A percentile compares a stretch with the other conserved stretches of the same genome.
These are phyloP conservation scores for Cladosporium cucumerinum DNA, from an alignment of 2,329 filamentous ascomycete species.

Conservation along the genomic window DNA sequence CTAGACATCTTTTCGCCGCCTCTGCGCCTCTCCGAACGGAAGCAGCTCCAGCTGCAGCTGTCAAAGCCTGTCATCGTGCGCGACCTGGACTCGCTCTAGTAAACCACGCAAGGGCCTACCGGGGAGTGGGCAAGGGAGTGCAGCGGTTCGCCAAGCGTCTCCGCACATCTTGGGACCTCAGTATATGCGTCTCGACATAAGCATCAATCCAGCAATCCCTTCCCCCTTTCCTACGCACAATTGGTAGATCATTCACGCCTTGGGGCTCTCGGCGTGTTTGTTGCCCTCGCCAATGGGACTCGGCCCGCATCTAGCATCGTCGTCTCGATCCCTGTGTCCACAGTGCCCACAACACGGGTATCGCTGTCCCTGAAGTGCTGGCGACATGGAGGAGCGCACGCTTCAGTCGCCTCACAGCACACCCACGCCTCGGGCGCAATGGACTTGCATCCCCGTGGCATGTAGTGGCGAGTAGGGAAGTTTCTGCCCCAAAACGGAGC, in stretches of 20 bases:
- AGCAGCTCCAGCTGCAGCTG: conserved; percentile 10
- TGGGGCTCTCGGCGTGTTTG: conserved; percentile 1
- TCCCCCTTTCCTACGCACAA: not conserved
- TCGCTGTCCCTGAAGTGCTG: conserved; percentile 2
- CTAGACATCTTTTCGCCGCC: not conserved
- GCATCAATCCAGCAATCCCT: not conserved
- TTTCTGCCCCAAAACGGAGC: not conserved
- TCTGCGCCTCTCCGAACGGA: not conserved
- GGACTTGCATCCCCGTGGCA: conserved; percentile 5
- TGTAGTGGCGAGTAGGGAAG: conserved; percentile 6
- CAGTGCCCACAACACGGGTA: conserved; percentile 9
- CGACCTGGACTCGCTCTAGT: not conserved
- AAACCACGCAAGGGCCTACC: conserved; percentile 11
- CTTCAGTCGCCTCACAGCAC: conserved; percentile 10
- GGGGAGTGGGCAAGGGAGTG: conserved; percentile 8
- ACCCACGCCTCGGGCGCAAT: conserved; percentile 5
- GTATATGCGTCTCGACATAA: conserved; percentile 13
- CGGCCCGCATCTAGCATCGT: not conserved
- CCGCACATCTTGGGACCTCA: not conserved
- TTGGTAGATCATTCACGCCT: conserved; percentile 9
- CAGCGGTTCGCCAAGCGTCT: conserved; percentile 1
- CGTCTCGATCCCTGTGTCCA: conserved; percentile 4
- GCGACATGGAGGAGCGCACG: conserved; percentile 6
- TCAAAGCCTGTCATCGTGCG: conserved; percentile 1
- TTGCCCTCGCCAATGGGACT: not conserved